Evolutionary conservation across 208 protist genomes (phyloP), one percentile per base, ranked within the genome.

Genomic region (Novymonas esmeraldas): DNA sequence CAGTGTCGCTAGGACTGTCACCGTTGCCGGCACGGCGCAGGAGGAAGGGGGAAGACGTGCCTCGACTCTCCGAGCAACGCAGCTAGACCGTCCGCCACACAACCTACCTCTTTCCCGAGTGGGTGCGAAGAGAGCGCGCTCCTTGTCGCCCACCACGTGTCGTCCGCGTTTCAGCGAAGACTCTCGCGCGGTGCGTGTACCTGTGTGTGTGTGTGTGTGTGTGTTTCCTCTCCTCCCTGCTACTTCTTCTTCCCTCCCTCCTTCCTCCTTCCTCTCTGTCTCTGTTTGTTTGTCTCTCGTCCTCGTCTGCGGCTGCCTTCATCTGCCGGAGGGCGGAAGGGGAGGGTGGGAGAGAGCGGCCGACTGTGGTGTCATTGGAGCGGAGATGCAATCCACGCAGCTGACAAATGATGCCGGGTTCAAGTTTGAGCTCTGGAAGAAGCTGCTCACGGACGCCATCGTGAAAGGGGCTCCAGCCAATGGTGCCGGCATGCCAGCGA

Each of bases 371-470:
- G n/a, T n/a, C n/a, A n/a, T n/a, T n/a, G n/a, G n/a, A n/a, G n/a
- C n/a, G n/a, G n/a, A 34, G 9, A 81, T 81, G 76, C 76, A 82
- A 55, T 34, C 67, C 22, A 48, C 54, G 41, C 81, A 82, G 70
- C 66, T 90, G 16, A 93, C 87, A 1, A 79, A 82, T 24, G 84
- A 93, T 78, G 78, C 87, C n/a, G 84, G 79, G 2, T 86, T 84
- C 73, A 89, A 93, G 66, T 89, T 85, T 42, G 79, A 79, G 33
- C 73, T 93, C 26, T 93, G 87, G 87, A 64, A 56, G 38, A 64
- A 70, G 64, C 76, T 90, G 20, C 64, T 58, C 7, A 59, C 59
- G 9, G 72, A 58, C 14, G 34, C 45, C 13, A 38, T 66, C 14
- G 42, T 10, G 6, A 44, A 44, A 14, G 24, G n/a, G 45, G 50